Conservation (phyloP, 257 asterid species). For the Echites panduratus region DNA sequence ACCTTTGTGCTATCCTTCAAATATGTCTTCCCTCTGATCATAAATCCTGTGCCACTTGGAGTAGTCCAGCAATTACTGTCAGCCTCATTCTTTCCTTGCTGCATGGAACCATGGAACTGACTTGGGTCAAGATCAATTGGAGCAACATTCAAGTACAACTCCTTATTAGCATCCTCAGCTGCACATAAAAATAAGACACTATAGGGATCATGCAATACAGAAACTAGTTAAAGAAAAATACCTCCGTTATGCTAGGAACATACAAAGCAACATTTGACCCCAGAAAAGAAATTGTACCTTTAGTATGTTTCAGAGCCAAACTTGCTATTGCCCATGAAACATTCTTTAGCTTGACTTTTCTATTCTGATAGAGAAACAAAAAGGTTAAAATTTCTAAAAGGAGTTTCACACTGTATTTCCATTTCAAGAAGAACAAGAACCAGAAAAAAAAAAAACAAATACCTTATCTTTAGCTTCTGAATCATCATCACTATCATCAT, state of each 20-base stretch:
- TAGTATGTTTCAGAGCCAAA: conserved; percentile 39
- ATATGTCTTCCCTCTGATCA: conserved; percentile 94
- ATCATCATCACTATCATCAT: conserved; percentile 56
- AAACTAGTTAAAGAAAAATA: not conserved
- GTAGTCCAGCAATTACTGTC: conserved; percentile 85
- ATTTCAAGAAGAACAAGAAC: not conserved
- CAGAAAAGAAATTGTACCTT: conserved; percentile 42
- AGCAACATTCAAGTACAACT: conserved; percentile 44
- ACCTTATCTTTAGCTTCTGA: conserved; percentile 50
- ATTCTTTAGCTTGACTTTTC: conserved; percentile 64
- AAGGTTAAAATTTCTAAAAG: not conserved
- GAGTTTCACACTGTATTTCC: not conserved
- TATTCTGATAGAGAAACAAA: conserved; percentile 34
- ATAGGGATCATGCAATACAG: not conserved
- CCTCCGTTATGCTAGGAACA: not conserved
- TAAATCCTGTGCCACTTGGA: conserved; percentile 88
- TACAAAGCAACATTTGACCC: not conserved
- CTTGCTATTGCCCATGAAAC: conserved; percentile 85
- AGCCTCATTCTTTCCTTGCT: conserved; percentile 60
- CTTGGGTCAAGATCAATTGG: conserved; percentile 47
- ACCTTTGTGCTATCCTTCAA: conserved; percentile 85
- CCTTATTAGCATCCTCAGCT: conserved; percentile 45
- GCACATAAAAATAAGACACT: conserved; percentile 16
- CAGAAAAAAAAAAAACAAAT: conserved; percentile 6
- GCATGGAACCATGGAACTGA: conserved; percentile 73